Evolutionary conservation across 2,329 filamentous ascomycete genomes (phyloP), one percentile per base, ranked within the genome.

Genomic region (Diaporthe helianthi): DNA sequence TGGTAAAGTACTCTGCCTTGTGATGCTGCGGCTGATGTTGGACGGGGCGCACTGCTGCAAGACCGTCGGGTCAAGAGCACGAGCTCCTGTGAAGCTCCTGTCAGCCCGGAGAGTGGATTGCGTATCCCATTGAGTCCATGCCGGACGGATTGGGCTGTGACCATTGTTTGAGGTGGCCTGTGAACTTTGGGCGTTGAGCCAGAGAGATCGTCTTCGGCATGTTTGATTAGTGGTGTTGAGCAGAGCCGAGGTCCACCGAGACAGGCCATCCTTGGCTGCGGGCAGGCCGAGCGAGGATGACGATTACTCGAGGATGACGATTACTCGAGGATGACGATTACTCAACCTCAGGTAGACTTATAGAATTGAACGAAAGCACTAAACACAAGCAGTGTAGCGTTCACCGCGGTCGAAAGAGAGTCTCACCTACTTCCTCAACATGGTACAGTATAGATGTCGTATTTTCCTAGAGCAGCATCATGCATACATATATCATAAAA

Each of bases 191-290:
- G 9, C 26, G 17, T 22, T 6, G 22, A 24, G 49, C 46, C 17
- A n/a, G 44, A n/a, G 7, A 41, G 22, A n/a, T 26, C 31, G 24
- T n/a, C 6, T 29, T 19, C 26, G 4, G 3, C 24, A 4, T 22
- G 19, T 46, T 5, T n/a, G 31, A 9, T 9, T 22, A 31, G 41
- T 29, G 58, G 29, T 29, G 60, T 31, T 41, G 17, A 12, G 58
- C 24, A 47, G 66, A 69, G 60, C 69, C 69, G 69, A 71, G 69
- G 69, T 69, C 60, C 66, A 29, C 22, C 38, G n/a, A 29, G 60
- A 24, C 47, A 8, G 6, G 47, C 22, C 58, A 61, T 61, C 41
- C 41, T 61, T 33, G 58, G 55, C 58, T 31, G 12, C 38, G 58
- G 58, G 41, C 58, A 47, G 41, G 58, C 58, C 58, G 58, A 61